A percentile compares a stretch with the other conserved stretches of the same genome.
phyloP scores from a whole-genome alignment of 345 rosid species.

The Syzygium jambos region DNA sequence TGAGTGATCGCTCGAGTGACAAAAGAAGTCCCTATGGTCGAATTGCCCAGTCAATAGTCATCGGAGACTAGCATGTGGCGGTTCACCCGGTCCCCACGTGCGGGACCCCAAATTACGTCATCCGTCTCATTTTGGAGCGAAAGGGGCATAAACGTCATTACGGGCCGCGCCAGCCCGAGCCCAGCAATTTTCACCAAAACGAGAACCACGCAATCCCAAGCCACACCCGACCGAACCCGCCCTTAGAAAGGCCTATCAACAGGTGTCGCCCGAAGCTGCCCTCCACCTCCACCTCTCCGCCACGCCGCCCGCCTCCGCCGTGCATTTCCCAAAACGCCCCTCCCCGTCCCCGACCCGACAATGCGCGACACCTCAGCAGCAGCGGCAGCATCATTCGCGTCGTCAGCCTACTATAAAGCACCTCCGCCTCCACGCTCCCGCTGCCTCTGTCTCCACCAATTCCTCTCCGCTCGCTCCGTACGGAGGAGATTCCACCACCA shows the following conservation, averaged over 20 bases:
- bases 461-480: background rate
- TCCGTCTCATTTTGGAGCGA: background rate
- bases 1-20: background rate
- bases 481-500: background rate
- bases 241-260: background rate
- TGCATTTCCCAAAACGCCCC: background rate
- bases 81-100: background rate
- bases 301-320: background rate
- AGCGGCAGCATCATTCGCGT: background rate
- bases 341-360: background rate
- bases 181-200: constrained; percentile 1
- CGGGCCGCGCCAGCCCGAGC: constrained; percentile 2
- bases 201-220: constrained; percentile 10
- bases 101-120: background rate
- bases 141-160: background rate
- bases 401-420: background rate
- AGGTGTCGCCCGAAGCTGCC: background rate
- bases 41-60: background rate
- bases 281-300: background rate
- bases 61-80: too few species aligned
- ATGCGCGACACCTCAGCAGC: background rate
- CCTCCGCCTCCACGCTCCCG: background rate
- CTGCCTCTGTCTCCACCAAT: background rate
- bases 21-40: background rate
- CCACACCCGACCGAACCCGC: background rate